phyloP scores from a whole-genome alignment of 202 grass and related monocot species.

The Setaria italica region DNA sequence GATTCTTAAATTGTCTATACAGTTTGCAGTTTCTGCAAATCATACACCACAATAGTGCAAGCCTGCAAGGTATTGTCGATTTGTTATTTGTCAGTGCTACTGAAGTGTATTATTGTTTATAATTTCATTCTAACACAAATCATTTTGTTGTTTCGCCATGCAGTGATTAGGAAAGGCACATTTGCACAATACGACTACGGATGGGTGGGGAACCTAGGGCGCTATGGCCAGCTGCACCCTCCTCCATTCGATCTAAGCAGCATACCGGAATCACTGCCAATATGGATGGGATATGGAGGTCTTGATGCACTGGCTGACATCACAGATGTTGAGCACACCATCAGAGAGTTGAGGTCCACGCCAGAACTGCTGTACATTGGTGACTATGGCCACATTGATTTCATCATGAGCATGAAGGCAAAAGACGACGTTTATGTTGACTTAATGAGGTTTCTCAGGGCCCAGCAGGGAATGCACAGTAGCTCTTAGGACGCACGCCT shows the following conservation, averaged over 20 bases:
- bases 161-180: conserved; percentile 95
- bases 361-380: conserved; percentile 73
- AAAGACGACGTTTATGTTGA: conserved; percentile 77
- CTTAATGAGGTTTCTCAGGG: conserved; percentile 73
- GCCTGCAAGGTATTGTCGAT: not conserved
- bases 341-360: conserved; percentile 61
- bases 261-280: conserved; percentile 72
- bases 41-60: not conserved
- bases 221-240: conserved; percentile 55
- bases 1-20: conserved; percentile 10
- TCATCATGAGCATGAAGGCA: conserved; percentile 70
- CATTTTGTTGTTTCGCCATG: not conserved
- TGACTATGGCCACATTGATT: conserved; percentile 89
- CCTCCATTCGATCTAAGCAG: conserved; percentile 64
- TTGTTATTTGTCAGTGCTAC: not conserved
- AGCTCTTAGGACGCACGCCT: conserved; percentile 48
- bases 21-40: not conserved
- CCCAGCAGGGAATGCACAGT: conserved; percentile 42
- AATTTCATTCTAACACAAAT: not conserved
- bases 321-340: conserved; percentile 67
- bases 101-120: conserved; percentile 5
- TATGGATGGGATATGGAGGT: conserved; percentile 92
- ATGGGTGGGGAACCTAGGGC: conserved; percentile 61
- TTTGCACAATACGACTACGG: conserved; percentile 91
- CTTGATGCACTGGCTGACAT: conserved; percentile 80